Percentiles rank a stretch among this genome's conserved stretches.
Conservation (phyloP, 306 rosid genomes). For the Vigna nakashimae region DNA sequence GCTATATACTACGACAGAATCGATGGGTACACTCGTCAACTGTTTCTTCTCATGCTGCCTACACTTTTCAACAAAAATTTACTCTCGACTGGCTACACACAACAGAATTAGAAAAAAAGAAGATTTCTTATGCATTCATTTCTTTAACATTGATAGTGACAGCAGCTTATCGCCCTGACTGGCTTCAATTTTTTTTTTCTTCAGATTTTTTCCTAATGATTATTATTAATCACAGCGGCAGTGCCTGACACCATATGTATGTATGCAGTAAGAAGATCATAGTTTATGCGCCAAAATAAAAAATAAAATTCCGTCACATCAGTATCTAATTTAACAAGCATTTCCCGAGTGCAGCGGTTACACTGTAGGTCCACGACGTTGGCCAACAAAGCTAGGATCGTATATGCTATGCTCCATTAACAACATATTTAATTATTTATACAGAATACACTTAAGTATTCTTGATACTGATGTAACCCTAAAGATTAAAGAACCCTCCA, state of each 20-base stretch:
- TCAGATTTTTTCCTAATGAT: background rate
- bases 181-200: too few species aligned
- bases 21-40: background rate
- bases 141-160: background rate
- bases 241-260: background rate
- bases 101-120: background rate
- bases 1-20: background rate
- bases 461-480: constrained; percentile 6
- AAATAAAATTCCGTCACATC: constrained; percentile 15
- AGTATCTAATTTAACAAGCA: constrained; percentile 29
- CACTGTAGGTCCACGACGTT: constrained; percentile 1
- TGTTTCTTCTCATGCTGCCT: background rate
- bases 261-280: background rate
- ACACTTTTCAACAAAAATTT: background rate
- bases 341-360: constrained; percentile 28
- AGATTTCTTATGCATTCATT: background rate
- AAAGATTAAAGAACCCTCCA: background rate
- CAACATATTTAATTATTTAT: constrained; percentile 34
- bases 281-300: background rate
- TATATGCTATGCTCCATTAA: constrained; percentile 44
- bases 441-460: constrained; percentile 27
- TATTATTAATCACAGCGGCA: background rate
- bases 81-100: background rate
- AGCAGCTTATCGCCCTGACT: background rate
- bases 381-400: constrained; percentile 19